phyloP scores from a whole-genome alignment of 2,329 filamentous ascomycete species.

The Cercospora zeae-maydis region DNA sequence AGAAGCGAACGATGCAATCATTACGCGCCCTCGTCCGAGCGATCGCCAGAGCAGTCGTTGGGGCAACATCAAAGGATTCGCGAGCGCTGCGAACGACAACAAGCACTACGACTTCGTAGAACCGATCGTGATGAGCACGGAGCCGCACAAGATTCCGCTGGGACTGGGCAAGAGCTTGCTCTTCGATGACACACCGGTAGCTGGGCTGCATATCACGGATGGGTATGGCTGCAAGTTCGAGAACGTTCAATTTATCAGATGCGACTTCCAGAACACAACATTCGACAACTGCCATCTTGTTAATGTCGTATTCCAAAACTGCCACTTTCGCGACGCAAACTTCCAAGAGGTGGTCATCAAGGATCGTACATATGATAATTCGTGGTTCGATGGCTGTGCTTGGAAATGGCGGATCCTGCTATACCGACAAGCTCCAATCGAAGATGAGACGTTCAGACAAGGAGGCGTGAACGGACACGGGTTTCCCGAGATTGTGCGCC shows the following conservation, averaged over 20 bases:
- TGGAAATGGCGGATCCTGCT: neutral
- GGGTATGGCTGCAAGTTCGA: neutral
- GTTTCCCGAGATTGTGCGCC: neutral
- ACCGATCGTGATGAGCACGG: neutral
- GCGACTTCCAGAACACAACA: neutral
- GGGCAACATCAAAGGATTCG: neutral
- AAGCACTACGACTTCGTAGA: neutral
- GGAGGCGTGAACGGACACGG: neutral
- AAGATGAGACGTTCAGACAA: neutral
- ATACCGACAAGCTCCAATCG: neutral
- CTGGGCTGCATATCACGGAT: neutral
- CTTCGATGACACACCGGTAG: conserved; percentile 2
- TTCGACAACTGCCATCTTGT: conserved; percentile 11
- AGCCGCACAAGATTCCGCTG: neutral
- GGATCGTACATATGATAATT: neutral
- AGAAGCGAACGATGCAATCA: conserved; percentile 55
- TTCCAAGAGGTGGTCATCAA: conserved; percentile 6
- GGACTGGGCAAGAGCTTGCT: neutral
- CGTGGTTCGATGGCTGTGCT: neutral
- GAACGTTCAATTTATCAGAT: neutral
- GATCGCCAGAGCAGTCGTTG: neutral
- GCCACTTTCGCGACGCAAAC: neutral
- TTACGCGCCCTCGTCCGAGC: neutral
- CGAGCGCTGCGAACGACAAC: neutral
- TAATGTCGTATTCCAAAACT: conserved; percentile 5